A percentile compares a stretch with the other conserved stretches of the same genome.
Evolutionary conservation across 2,329 filamentous ascomycete genomes (phyloP).

Genomic region (Aspergillus floridensis): DNA sequence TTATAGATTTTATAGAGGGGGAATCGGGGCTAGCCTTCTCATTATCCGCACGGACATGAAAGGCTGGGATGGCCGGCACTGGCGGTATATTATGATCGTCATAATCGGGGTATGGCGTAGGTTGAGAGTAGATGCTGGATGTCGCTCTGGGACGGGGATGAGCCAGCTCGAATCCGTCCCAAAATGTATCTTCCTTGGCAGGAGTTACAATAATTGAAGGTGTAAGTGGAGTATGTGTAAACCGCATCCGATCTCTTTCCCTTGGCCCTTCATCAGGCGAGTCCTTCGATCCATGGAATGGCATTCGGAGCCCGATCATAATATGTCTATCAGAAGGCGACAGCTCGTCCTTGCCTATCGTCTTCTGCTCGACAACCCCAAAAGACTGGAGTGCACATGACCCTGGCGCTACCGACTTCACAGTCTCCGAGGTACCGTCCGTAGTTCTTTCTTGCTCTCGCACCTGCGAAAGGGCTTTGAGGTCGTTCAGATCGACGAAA

Average conservation of each 20-base stretch:
- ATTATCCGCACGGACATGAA: constrained; percentile 23
- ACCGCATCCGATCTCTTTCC: constrained; percentile 29
- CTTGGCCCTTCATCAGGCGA: constrained; percentile 19
- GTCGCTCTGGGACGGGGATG: constrained; percentile 30
- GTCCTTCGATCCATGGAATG: constrained; percentile 31
- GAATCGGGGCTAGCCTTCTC: constrained; percentile 15
- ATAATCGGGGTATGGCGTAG: constrained; percentile 30
- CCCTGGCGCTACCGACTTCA: constrained; percentile 20
- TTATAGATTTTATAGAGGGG: constrained; percentile 15
- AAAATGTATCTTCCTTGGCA: constrained; percentile 39
- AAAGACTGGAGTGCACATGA: constrained; percentile 18
- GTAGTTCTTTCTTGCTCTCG: constrained; percentile 33
- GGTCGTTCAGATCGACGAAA: constrained; percentile 39
- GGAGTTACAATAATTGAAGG: constrained; percentile 49
- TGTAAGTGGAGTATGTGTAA: constrained; percentile 39
- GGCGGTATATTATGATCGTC: constrained; percentile 35
- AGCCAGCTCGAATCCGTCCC: constrained; percentile 30
- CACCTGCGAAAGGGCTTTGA: constrained; percentile 34
- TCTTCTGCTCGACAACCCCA: constrained; percentile 21
- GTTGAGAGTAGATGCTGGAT: constrained; percentile 47
- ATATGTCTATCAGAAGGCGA: constrained; percentile 48
- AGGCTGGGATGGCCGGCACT: constrained; percentile 41
- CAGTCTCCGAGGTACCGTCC: constrained; percentile 22
- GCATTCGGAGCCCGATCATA: constrained; percentile 46
- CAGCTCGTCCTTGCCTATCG: constrained; percentile 32